Evolutionary conservation across 805 yeast genomes (phyloP).

Genomic region (Grigorovia humatica): DNA sequence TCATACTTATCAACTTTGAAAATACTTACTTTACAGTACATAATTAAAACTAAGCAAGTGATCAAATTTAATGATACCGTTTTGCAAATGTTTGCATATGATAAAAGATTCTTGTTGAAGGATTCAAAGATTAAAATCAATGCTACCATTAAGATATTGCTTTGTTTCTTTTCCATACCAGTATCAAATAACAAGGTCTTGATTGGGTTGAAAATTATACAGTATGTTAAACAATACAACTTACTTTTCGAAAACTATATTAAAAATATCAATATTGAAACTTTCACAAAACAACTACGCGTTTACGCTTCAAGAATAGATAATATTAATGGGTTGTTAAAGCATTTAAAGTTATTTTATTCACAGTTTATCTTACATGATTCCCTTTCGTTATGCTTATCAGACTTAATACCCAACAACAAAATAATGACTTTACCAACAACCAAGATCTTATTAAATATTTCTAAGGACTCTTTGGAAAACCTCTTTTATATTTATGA

Average conservation of each 20-base stretch:
- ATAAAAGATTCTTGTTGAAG: conserved; percentile 16
- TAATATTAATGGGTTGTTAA: neutral
- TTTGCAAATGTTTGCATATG: conserved; percentile 16
- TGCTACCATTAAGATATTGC: conserved; percentile 17
- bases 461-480: too few species aligned
- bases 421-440: neutral
- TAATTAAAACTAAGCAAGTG: conserved; percentile 14
- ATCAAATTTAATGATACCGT: conserved; percentile 8
- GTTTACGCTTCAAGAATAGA: neutral
- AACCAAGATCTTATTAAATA: too few species aligned
- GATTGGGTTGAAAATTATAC: conserved; percentile 25
- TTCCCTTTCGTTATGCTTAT: neutral
- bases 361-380: neutral
- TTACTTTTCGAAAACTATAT: conserved; percentile 15
- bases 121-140: conserved; percentile 13
- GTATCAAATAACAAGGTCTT: conserved; percentile 14
- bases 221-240: conserved; percentile 19
- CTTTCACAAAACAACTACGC: conserved; percentile 14
- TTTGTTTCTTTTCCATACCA: conserved; percentile 16
- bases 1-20: conserved; percentile 20
- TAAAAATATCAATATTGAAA: conserved; percentile 11
- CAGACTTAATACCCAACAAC: neutral
- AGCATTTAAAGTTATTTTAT: neutral
- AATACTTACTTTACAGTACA: conserved; percentile 20
- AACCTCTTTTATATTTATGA: neutral